Evolutionary conservation across 768 basidiomycete species (phyloP).

Genomic region (Amanita rubescens): DNA sequence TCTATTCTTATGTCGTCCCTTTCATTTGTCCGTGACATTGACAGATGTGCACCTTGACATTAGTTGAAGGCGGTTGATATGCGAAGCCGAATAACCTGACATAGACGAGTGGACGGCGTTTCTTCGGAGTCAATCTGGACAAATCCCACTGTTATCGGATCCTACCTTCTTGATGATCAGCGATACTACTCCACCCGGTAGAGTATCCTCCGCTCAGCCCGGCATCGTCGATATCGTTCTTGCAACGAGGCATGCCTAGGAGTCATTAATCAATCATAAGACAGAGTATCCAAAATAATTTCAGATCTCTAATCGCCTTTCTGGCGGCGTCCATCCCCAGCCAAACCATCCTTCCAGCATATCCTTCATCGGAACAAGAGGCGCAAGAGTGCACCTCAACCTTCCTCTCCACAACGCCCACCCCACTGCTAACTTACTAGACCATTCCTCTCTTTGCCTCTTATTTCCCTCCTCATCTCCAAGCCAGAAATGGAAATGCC

Average conservation of each 20-base stretch:
- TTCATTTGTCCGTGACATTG: background rate
- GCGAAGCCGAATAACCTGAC: too few species aligned
- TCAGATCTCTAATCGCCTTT: background rate
- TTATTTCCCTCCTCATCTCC: slow-evolving; percentile 19
- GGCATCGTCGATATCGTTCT: background rate
- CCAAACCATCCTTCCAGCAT: background rate
- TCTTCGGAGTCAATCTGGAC: background rate
- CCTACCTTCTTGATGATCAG: background rate
- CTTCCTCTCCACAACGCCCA: slow-evolving; percentile 14
- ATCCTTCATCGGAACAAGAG: slow-evolving; percentile 1
- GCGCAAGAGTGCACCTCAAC: background rate
- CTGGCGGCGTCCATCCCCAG: slow-evolving; percentile 1
- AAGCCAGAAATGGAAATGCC: slow-evolving; percentile 46
- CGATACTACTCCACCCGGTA: background rate
- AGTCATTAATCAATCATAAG: too few species aligned
- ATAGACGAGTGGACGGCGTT: too few species aligned
- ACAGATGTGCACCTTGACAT: too few species aligned
- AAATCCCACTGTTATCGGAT: background rate
- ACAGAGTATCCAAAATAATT: too few species aligned
- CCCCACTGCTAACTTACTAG: slow-evolving; percentile 8
- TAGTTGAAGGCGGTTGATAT: too few species aligned
- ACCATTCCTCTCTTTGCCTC: slow-evolving; percentile 14
- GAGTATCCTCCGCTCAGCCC: background rate
- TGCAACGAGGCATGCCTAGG: too few species aligned
- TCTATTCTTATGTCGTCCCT: background rate